phyloP scores from a whole-genome alignment of 441 rosid genomes.

The Breynia disticha region DNA sequence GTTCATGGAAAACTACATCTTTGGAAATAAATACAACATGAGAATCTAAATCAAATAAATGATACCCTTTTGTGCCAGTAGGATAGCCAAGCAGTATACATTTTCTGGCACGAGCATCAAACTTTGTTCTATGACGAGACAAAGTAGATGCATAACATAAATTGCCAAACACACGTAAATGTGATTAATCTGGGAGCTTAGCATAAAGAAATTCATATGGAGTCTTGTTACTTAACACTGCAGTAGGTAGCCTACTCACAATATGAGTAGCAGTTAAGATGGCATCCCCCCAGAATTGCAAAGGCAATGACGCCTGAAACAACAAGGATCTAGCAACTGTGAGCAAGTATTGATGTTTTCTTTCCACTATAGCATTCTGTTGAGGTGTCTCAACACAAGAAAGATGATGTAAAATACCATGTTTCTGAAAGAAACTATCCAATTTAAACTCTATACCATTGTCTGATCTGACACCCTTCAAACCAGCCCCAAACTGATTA shows the following conservation, averaged over 20 bases:
- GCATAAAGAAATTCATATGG: not conserved
- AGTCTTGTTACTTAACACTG: not conserved
- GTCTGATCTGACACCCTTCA: not conserved
- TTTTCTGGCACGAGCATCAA: not conserved
- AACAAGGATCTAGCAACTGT: not conserved
- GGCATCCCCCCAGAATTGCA: not conserved
- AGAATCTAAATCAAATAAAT: not conserved
- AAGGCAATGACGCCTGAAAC: not conserved
- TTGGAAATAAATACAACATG: not conserved
- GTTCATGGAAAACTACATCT: conserved; percentile 4
- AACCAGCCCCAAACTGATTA: not conserved
- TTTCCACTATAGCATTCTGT: not conserved
- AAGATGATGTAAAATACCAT: not conserved
- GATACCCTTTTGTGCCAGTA: not conserved
- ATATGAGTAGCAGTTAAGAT: not conserved
- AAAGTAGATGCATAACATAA: not conserved
- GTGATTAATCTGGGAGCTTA: not conserved
- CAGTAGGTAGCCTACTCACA: not conserved
- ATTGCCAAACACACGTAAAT: not conserved
- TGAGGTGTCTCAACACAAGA: not conserved
- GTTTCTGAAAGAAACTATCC: not conserved
- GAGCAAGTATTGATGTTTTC: not conserved
- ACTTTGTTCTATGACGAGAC: not conserved
- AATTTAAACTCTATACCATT: not conserved
- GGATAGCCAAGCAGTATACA: conserved; percentile 1